Conservation (phyloP, 1,284 basidiomycete species). For the Chiua sp. region DNA sequence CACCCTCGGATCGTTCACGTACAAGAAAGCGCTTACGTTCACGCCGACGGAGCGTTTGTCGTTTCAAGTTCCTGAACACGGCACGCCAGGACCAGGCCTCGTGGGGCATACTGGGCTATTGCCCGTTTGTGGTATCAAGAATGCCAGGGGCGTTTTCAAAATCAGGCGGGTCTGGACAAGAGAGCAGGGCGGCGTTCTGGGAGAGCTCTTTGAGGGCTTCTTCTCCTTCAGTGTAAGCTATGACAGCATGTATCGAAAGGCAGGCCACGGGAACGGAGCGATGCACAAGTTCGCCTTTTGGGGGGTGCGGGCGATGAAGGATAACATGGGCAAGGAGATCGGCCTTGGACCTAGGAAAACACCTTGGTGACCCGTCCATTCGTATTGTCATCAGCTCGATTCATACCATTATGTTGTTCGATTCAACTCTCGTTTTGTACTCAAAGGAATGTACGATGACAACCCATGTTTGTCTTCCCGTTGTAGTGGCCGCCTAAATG, state of each 20-base stretch:
- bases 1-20: conserved; percentile 26
- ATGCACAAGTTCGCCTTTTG: conserved; percentile 41
- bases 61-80: conserved; percentile 25
- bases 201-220: conserved; percentile 44
- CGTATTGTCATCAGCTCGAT: too few relatives aligned
- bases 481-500: too few relatives aligned
- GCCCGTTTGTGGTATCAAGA: conserved; percentile 38
- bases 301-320: conserved; percentile 43
- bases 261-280: conserved; percentile 39
- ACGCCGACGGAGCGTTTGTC: conserved; percentile 27
- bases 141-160: conserved; percentile 38
- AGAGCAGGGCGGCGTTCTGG: conserved; percentile 18
- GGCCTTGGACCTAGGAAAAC: conserved; percentile 30
- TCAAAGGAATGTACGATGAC: too few relatives aligned
- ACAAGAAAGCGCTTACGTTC: conserved; percentile 26
- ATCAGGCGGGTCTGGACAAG: conserved; percentile 39
- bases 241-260: conserved; percentile 40
- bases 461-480: too few relatives aligned
- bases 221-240: conserved; percentile 42
- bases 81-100: conserved; percentile 30
- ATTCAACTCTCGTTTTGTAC: too few relatives aligned
- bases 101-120: conserved; percentile 31
- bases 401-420: too few relatives aligned
- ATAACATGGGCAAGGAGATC: conserved; percentile 39
- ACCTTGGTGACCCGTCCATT: conserved; percentile 1